Evolutionary conservation across 176 grass and related monocot species (phyloP).

Genomic region (Secale cereale): DNA sequence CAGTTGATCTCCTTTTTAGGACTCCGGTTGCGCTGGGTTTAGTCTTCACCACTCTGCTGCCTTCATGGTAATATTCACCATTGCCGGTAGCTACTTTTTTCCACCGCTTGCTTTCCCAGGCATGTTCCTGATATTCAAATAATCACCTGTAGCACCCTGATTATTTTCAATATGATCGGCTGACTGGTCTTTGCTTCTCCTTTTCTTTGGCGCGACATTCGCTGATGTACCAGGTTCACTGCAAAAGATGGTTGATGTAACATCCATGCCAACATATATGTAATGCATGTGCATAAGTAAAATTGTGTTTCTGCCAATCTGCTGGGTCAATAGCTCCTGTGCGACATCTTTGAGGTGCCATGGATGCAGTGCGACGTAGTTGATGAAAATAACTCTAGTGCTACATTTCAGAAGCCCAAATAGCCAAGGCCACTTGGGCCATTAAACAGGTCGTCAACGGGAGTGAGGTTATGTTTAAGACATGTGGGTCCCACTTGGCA

Average conservation of each 20-base stretch:
- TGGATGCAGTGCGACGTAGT: too few relatives aligned
- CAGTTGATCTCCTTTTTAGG: constrained; percentile 53
- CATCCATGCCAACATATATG: constrained; percentile 17
- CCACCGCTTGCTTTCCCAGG: constrained; percentile 47
- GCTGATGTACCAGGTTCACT: constrained; percentile 58
- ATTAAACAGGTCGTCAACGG: too few relatives aligned
- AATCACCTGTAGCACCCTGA: constrained; percentile 43
- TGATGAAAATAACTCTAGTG: too few relatives aligned
- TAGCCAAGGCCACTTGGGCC: too few relatives aligned
- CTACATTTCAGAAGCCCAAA: too few relatives aligned
- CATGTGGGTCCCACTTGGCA: too few relatives aligned
- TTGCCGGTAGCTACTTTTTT: constrained; percentile 44
- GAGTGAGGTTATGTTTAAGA: too few relatives aligned
- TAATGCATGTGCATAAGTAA: constrained; percentile 18
- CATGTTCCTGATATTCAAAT: constrained; percentile 30
- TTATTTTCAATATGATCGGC: constrained; percentile 38
- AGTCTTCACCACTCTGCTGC: constrained; percentile 46
- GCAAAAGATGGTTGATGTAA: constrained; percentile 30
- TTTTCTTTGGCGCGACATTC: constrained; percentile 67
- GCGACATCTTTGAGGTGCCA: too few relatives aligned
- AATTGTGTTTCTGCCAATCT: constrained; percentile 1
- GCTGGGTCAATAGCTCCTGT: too few relatives aligned
- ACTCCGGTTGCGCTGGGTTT: constrained; percentile 33
- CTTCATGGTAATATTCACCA: constrained; percentile 44
- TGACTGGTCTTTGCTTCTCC: constrained; percentile 82